Evolutionary conservation across 176 grass and related monocot genomes (phyloP).

Genomic region (Carex cristatella): DNA sequence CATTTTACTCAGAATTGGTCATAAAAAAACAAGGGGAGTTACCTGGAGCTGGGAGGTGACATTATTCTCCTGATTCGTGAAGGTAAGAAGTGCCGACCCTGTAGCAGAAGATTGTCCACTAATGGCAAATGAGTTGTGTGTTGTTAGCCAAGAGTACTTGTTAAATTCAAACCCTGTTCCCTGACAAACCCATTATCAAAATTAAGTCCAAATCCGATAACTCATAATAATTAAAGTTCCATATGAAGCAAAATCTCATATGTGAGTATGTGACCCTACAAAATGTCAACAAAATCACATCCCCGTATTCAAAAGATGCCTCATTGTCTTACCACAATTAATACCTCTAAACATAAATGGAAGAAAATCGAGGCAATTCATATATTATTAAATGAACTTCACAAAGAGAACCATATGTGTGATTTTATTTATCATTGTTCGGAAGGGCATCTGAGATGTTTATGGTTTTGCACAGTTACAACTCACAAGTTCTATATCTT

Average conservation of each 20-base stretch:
- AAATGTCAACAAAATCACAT: neutral
- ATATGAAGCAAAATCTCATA: neutral
- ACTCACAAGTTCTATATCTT: neutral
- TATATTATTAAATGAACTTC: neutral
- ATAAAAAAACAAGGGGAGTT: neutral
- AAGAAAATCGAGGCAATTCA: neutral
- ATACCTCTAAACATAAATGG: neutral
- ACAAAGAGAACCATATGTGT: neutral
- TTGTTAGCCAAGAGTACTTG: slow-evolving; percentile 82
- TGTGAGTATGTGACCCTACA: too few relatives aligned
- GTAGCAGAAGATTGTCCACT: slow-evolving; percentile 33
- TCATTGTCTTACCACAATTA: neutral
- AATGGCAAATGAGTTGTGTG: slow-evolving; percentile 90
- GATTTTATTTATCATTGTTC: neutral
- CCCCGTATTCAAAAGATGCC: neutral
- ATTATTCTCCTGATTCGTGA: slow-evolving; percentile 73
- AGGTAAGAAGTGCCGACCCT: slow-evolving; percentile 42
- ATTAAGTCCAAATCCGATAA: neutral
- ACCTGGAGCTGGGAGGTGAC: slow-evolving; percentile 68
- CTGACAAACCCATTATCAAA: neutral
- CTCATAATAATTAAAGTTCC: neutral
- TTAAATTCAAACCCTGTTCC: slow-evolving; percentile 52
- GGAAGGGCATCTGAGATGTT: neutral
- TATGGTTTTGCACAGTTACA: neutral
- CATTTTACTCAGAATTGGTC: neutral